Evolutionary conservation across 768 basidiomycete species (phyloP), one percentile per base, ranked within the genome.

Genomic region (Trichaptum fuscoviolaceum): DNA sequence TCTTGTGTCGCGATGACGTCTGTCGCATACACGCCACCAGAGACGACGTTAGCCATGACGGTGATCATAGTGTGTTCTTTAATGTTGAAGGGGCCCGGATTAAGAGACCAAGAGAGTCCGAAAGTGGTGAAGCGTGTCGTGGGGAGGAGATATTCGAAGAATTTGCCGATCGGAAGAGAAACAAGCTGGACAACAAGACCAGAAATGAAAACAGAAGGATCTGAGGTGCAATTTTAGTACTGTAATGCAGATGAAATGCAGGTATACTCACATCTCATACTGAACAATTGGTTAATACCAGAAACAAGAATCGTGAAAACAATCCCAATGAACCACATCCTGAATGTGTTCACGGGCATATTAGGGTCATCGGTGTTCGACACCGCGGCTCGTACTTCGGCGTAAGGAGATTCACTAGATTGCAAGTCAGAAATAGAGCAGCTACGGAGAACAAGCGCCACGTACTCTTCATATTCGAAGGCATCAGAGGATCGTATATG

Each of bases 21-120:
- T 0, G 90, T 88, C 30, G 86, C 85, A 71, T 92, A 92, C 2
- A 87, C 84, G 42, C 90, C 90, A 72, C 76, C 74, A 64, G 83
- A 81, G 27, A 82, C 84, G 27, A 91, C 83, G 73, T 89, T 92
- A 36, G 86, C 85, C 92, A 93, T 93, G 67, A 92, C 84, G 26
- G 90, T 90, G 73, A 91, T 89, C 74, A 86, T 88, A 68, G 91
- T 87, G 72, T 96, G 94, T 73, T 96, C 94, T 81, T 96, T 96
- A 82, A 95, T 87, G 69, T 85, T 88, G 81, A 95, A 96, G 2
- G 91, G 92, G 0, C 93, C 94, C 0, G 88, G 87, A 70, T 90
- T 93, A 62, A 93, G 75, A 10, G 89, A 84, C 88, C 90, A 90
- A 23, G 83, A 80, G 77, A 86, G 87, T 52, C 90, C 89, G 67